Conservation (phyloP, 2,329 filamentous ascomycete genomes). For the Trichoderma hamatum region DNA sequence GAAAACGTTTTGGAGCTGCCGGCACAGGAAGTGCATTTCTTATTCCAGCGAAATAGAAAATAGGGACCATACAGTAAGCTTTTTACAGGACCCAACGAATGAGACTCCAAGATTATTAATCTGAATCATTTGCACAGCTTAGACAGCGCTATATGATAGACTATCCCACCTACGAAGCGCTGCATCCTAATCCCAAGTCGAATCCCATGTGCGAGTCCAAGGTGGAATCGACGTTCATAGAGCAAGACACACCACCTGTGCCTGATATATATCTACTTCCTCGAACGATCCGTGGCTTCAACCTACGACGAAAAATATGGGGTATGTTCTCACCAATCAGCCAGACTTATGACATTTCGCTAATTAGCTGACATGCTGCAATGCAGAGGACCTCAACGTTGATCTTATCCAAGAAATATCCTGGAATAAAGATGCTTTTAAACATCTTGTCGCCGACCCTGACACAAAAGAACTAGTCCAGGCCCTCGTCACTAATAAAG, state of each 20-base stretch:
- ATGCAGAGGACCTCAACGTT: neutral
- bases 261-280: neutral
- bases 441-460: neutral
- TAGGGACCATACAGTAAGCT: neutral
- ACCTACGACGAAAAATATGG: neutral
- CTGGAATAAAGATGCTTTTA: neutral
- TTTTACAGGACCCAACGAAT: neutral
- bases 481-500: conserved; percentile 20
- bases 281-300: neutral
- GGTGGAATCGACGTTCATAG: neutral
- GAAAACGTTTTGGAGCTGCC: neutral
- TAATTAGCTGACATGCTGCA: neutral
- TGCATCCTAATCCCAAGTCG: neutral
- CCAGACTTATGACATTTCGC: neutral
- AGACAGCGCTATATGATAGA: conserved; percentile 7
- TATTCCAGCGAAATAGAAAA: neutral
- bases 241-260: neutral
- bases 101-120: too few relatives aligned
- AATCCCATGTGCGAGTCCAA: neutral
- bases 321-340: neutral
- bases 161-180: neutral
- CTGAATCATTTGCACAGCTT: neutral
- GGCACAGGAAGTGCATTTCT: neutral
- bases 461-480: neutral
- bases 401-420: neutral